A percentile compares a stretch with the other conserved stretches of the same genome.
Conservation (phyloP, 2,329 filamentous ascomycete species). For the Emericellopsis cladophorae region DNA sequence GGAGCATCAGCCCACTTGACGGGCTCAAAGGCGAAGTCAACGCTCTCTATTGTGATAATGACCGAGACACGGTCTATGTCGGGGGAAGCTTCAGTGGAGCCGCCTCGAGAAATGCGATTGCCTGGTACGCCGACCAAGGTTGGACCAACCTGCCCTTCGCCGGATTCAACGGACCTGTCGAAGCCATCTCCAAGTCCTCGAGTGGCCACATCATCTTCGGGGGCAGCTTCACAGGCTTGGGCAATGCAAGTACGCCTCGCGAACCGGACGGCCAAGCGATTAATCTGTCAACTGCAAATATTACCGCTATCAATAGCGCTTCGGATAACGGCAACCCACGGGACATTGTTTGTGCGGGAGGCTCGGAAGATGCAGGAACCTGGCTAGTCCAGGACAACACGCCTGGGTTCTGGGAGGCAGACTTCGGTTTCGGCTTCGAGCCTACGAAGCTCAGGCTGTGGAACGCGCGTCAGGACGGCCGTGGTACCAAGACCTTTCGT, state of each 20-base stretch:
- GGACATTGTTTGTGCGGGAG: slow-evolving; percentile 68
- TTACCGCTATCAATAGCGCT: slow-evolving; percentile 54
- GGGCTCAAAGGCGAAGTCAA: slow-evolving; percentile 76
- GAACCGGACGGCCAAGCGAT: slow-evolving; percentile 65
- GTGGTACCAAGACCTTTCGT: slow-evolving; percentile 79
- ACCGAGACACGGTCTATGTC: slow-evolving; percentile 71
- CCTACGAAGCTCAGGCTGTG: slow-evolving; percentile 79
- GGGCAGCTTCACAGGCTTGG: slow-evolving; percentile 76
- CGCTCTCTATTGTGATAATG: slow-evolving; percentile 68
- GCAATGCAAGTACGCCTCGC: slow-evolving; percentile 60
- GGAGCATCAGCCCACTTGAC: slow-evolving; percentile 57
- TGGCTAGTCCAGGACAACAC: slow-evolving; percentile 67
- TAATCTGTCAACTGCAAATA: slow-evolving; percentile 68
- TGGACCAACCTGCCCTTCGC: slow-evolving; percentile 80
- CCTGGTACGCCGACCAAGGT: slow-evolving; percentile 55
- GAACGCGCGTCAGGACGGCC: slow-evolving; percentile 74
- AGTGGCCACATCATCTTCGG: slow-evolving; percentile 87
- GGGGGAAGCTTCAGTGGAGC: slow-evolving; percentile 72
- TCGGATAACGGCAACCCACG: slow-evolving; percentile 56
- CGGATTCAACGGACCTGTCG: slow-evolving; percentile 88
- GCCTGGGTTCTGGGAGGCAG: slow-evolving; percentile 71
- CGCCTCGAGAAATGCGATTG: slow-evolving; percentile 82
- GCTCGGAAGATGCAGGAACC: slow-evolving; percentile 50
- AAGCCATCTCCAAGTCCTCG: slow-evolving; percentile 66
- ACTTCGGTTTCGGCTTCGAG: slow-evolving; percentile 71